Conservation (phyloP, 2,329 filamentous ascomycete species). For the Colletotrichum spaethianum region DNA sequence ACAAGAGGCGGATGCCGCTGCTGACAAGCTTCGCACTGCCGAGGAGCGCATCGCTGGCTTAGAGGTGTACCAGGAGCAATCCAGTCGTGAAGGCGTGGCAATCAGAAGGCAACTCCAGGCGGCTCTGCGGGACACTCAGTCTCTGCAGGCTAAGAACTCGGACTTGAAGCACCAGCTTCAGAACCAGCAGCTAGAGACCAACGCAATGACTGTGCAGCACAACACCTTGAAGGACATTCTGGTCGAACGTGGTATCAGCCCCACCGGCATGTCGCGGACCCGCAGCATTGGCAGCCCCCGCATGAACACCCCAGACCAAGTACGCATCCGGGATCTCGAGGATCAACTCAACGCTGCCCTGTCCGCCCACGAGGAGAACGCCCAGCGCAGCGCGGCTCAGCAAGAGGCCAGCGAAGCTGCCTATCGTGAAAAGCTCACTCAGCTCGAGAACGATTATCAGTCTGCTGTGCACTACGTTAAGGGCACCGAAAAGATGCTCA, state of each 20-base stretch:
- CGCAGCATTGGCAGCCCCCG: slow-evolving; percentile 81
- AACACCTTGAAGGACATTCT: slow-evolving; percentile 94
- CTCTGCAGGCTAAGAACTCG: slow-evolving; percentile 83
- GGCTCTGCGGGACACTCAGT: slow-evolving; percentile 85
- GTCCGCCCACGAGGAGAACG: slow-evolving; percentile 89
- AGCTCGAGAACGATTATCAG: slow-evolving; percentile 97
- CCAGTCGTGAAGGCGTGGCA: slow-evolving; percentile 90
- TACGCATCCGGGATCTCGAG: slow-evolving; percentile 87
- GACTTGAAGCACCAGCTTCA: slow-evolving; percentile 88
- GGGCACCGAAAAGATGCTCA: slow-evolving; percentile 98
- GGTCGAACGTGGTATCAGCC: slow-evolving; percentile 88
- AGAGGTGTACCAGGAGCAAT: slow-evolving; percentile 97
- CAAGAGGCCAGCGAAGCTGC: slow-evolving; percentile 89
- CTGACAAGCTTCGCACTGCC: slow-evolving; percentile 90
- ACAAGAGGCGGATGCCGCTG: slow-evolving; percentile 86
- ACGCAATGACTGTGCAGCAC: slow-evolving; percentile 92
- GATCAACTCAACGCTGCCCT: slow-evolving; percentile 84
- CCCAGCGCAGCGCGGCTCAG: slow-evolving; percentile 81
- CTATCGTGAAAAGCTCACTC: slow-evolving; percentile 93
- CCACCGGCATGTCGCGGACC: slow-evolving; percentile 78
- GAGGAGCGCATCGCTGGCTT: slow-evolving; percentile 97
- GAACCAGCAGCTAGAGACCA: slow-evolving; percentile 92
- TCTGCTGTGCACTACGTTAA: slow-evolving; percentile 98
- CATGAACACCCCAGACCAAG: slow-evolving; percentile 84
- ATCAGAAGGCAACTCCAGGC: slow-evolving; percentile 92